A percentile compares a stretch with the other conserved stretches of the same genome.
Conservation (phyloP, 2,329 filamentous ascomycete genomes). For the Diaporthe eres region DNA sequence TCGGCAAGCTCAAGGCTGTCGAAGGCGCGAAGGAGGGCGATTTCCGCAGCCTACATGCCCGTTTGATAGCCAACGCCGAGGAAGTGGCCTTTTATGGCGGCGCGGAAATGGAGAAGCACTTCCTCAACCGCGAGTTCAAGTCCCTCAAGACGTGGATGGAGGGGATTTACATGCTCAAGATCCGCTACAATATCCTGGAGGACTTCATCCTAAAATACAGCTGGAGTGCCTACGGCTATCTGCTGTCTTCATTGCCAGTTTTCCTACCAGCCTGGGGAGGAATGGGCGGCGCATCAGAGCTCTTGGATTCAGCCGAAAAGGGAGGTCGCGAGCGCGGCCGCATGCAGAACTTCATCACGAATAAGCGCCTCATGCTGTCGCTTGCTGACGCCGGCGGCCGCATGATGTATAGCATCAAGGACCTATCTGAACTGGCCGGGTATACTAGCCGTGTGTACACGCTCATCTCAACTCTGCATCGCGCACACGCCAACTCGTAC, state of each 20-base stretch:
- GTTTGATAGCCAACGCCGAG: conserved; percentile 95
- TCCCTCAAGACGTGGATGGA: conserved; percentile 98
- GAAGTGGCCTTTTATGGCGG: conserved; percentile 98
- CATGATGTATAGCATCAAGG: conserved; percentile 99
- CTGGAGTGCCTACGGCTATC: conserved; percentile 97
- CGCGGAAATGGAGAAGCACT: conserved; percentile 93
- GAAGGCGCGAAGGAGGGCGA: conserved; percentile 96
- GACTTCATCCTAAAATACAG: conserved; percentile 99
- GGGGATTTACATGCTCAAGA: conserved; percentile 96
- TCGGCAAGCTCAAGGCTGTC: conserved; percentile 96
- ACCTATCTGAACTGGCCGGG: conserved; percentile 93
- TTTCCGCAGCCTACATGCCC: conserved; percentile 90
- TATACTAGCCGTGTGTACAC: conserved; percentile 98
- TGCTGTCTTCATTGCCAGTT: conserved; percentile 91
- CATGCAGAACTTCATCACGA: conserved; percentile 99
- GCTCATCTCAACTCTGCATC: conserved; percentile 92
- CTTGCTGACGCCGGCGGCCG: conserved; percentile 94
- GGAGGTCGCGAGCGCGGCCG: conserved; percentile 80
- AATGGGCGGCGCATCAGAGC: conserved; percentile 79
- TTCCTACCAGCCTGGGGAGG: conserved; percentile 97
- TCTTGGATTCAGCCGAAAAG: conserved; percentile 64
- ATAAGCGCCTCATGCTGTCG: conserved; percentile 98
- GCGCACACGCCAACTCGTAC: conserved; percentile 93
- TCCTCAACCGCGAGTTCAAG: conserved; percentile 92
- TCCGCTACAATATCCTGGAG: conserved; percentile 98